These are phyloP conservation scores for Microcyclosporella mali DNA, from an alignment of 2,329 filamentous ascomycete species.

Conservation along the genomic window DNA sequence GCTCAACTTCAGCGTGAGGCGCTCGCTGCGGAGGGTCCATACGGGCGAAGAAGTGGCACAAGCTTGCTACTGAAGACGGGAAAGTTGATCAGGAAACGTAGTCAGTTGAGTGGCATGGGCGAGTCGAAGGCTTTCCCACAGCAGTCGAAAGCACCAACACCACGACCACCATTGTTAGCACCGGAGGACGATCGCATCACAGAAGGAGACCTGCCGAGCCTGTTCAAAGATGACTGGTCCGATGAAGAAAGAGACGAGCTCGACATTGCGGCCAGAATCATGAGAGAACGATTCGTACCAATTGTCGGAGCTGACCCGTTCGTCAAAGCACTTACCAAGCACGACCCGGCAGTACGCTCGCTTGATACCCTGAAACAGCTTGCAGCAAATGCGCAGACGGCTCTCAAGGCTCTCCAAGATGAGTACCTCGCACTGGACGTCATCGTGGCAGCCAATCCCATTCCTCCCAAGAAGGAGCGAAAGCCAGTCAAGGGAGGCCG, in stretches of 20 bases:
- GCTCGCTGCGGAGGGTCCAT: conserved; percentile 9
- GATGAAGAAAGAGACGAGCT: conserved; percentile 20
- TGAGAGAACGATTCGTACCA: conserved; percentile 36
- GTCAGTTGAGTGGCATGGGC: conserved; percentile 4
- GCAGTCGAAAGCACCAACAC: conserved; percentile 26
- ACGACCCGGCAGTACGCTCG: conserved; percentile 38
- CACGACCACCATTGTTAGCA: conserved; percentile 26
- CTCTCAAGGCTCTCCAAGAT: conserved; percentile 52
- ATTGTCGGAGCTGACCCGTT: conserved; percentile 40
- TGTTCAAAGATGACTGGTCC: conserved; percentile 23
- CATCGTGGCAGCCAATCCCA: conserved; percentile 39
- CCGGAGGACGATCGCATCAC: conserved; percentile 29
- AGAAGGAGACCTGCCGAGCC: conserved; percentile 25
- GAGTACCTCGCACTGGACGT: conserved; percentile 54
- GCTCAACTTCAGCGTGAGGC: conserved; percentile 21
- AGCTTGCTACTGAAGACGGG: conserved; percentile 4
- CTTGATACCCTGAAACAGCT: conserved; percentile 50
- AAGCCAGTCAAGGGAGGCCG: conserved; percentile 46
- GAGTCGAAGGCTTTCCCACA: conserved; percentile 15
- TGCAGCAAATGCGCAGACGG: conserved; percentile 49
- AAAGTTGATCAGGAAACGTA: conserved; percentile 10
- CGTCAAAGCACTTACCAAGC: conserved; percentile 39
- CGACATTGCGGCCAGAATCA: conserved; percentile 36
- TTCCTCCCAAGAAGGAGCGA: conserved; percentile 46
- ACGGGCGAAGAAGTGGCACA: conserved; percentile 5